phyloP scores from a whole-genome alignment of 2,329 filamentous ascomycete genomes.

The Sporothrix curviconia region DNA sequence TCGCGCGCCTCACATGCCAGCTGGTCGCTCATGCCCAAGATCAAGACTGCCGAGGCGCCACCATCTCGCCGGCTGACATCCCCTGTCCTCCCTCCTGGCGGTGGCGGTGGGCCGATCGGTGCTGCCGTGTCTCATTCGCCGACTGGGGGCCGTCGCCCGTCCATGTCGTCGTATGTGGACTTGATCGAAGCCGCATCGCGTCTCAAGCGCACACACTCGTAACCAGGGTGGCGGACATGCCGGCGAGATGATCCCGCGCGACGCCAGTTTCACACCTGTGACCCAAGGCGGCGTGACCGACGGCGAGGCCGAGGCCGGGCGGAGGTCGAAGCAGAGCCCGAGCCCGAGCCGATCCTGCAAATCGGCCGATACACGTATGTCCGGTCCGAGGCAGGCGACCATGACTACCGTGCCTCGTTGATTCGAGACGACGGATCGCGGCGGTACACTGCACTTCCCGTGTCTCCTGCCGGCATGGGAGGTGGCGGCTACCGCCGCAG shows the following conservation, averaged over 20 bases:
- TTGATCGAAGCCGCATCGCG: slow-evolving; percentile 21
- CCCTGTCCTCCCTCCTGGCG: background rate
- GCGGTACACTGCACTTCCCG: slow-evolving; percentile 8
- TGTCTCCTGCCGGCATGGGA: background rate
- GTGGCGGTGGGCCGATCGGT: background rate
- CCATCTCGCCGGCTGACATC: background rate
- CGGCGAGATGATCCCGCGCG: background rate
- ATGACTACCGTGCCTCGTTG: slow-evolving; percentile 13
- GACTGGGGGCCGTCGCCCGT: slow-evolving; percentile 1
- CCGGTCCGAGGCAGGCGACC: slow-evolving; percentile 21
- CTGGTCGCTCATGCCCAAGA: slow-evolving; percentile 14
- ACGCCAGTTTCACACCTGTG: background rate
- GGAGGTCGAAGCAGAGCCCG: background rate
- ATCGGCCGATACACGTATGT: slow-evolving; percentile 24
- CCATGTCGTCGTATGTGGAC: slow-evolving; percentile 19
- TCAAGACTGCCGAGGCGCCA: background rate
- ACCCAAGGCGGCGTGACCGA: background rate
- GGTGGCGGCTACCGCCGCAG: background rate
- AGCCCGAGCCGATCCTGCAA: slow-evolving; percentile 19
- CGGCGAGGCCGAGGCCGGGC: background rate
- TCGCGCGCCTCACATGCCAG: slow-evolving; percentile 2
- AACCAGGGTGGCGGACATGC: slow-evolving; percentile 8
- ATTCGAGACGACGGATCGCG: slow-evolving; percentile 16
- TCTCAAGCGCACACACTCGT: slow-evolving; percentile 14
- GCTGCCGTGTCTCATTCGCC: no score